Evolutionary conservation across 495 filamentous ascomycete species (phyloP), one percentile per base, ranked within the genome.

Genomic region (Hypoxylon lenormandii): DNA sequence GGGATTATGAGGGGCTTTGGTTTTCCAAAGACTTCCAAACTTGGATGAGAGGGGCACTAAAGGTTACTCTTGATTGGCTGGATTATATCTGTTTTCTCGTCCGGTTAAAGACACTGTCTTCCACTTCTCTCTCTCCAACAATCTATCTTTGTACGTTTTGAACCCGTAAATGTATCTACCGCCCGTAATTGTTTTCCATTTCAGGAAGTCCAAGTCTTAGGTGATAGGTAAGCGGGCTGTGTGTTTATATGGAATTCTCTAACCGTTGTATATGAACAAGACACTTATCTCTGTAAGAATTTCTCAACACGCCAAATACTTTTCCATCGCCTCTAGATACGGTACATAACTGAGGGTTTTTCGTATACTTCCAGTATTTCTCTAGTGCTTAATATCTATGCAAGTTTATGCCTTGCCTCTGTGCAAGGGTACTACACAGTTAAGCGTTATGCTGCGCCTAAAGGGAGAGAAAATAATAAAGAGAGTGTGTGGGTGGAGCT

Each of bases 1-100:
- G 76, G 80, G 12, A 78, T 78, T 15, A 65, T 72, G 22, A 70
- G 80, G 46, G 80, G 80, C 11, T 76, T 79, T 50, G 21, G 42
- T 4, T n/a, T 42, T 15, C 30, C 7, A 28, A 28, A 28, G 23
- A 70, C 68, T 52, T 69, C 66, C 23, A 62, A 28, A 53, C 22
- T 48, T 64, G 52, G 61, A 64, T 36, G 61, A 43, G 51, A 33
- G 69, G 37, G 64, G 51, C 3, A 70, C 70, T 8, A 22, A 76
- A 15, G 79, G 76, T 13, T 63, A 74, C 12, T 42, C 13, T 10
- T 42, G 23, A 53, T 78, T 26, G 54, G 70, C 0, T 73, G 78
- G 72, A 11, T 49, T 5, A 2, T 42, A 15, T 16, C 19, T 38
- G 51, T 2, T 63, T 21, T 21, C 3, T 28, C 36, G 38, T 52